phyloP scores from a whole-genome alignment of 257 asterid genomes.

The Solanum rostratum region DNA sequence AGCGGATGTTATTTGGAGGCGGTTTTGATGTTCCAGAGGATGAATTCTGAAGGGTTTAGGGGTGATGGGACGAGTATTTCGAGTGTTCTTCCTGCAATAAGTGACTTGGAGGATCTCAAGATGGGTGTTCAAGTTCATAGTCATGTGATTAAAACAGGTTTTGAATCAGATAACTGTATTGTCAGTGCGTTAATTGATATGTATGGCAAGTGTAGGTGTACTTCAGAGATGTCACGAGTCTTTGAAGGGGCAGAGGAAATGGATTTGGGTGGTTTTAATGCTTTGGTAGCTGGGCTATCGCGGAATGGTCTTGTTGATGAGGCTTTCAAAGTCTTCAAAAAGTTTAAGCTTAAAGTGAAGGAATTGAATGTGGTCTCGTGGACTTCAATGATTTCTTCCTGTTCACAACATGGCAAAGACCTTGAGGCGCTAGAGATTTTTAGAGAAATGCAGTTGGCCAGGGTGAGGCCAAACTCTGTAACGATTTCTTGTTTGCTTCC shows the following conservation, averaged over 20 bases:
- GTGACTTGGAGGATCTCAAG: constrained; percentile 39
- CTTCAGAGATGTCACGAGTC: constrained; percentile 39
- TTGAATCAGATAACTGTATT: constrained; percentile 47
- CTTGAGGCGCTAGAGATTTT: constrained; percentile 70
- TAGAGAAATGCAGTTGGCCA: constrained; percentile 66
- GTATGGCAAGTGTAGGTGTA: constrained; percentile 61
- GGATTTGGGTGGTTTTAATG: constrained; percentile 67
- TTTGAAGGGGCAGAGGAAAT: constrained; percentile 40
- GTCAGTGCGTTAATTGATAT: constrained; percentile 68
- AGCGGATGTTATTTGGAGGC: constrained; percentile 60
- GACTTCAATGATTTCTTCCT: constrained; percentile 83
- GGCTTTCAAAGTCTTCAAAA: constrained; percentile 43
- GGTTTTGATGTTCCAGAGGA: constrained; percentile 38
- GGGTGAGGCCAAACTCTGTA: constrained; percentile 60
- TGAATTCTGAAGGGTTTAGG: constrained; percentile 45
- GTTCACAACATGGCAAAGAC: constrained; percentile 84
- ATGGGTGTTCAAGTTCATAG: constrained; percentile 67
- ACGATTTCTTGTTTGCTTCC: constrained; percentile 88
- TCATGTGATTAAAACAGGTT: constrained; percentile 50
- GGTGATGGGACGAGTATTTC: constrained; percentile 67
- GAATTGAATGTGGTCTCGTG: constrained; percentile 83
- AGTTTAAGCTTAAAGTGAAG: constrained; percentile 25
- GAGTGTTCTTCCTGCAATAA: constrained; percentile 75
- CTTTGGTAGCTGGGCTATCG: constrained; percentile 64
- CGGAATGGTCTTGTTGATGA: constrained; percentile 67